phyloP scores from a whole-genome alignment of 495 filamentous ascomycete genomes.

The Xylaria cubensis region DNA sequence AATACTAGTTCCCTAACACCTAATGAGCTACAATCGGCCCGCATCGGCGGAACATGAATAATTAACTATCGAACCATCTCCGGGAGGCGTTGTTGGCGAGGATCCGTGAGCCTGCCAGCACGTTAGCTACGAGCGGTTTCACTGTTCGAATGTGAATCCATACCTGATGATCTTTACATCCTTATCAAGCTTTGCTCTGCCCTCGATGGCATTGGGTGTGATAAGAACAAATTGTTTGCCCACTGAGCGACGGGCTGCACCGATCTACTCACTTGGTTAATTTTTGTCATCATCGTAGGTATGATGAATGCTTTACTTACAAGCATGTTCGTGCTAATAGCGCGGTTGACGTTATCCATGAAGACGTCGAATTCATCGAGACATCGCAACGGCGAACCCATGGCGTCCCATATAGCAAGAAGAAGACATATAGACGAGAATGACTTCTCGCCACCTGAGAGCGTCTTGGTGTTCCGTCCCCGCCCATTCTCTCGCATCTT shows the following conservation, averaged over 20 bases:
- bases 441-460: conserved; percentile 96
- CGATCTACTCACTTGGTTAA: conserved; percentile 59
- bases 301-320: conserved; percentile 54
- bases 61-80: conserved; percentile 30
- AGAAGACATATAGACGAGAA: conserved; percentile 96
- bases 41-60: background rate
- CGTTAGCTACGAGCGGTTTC: conserved; percentile 17
- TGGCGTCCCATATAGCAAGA: conserved; percentile 94
- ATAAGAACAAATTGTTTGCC: conserved; percentile 96
- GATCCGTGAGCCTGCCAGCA: conserved; percentile 55
- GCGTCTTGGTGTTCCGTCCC: conserved; percentile 84
- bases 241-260: conserved; percentile 80
- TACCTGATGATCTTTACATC: conserved; percentile 90
- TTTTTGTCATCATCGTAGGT: conserved; percentile 27
- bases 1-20: conserved; percentile 9
- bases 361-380: conserved; percentile 99
- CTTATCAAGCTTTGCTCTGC: conserved; percentile 65
- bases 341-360: conserved; percentile 97
- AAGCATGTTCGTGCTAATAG: conserved; percentile 93
- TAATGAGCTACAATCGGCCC: background rate
- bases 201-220: conserved; percentile 87
- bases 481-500: conserved; percentile 67
- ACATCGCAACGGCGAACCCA: conserved; percentile 93
- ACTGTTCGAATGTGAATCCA: conserved; percentile 38
- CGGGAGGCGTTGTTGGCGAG: conserved; percentile 56